These are phyloP conservation scores for Malus orientalis DNA, from an alignment of 306 rosid genomes.

Conservation along the genomic window DNA sequence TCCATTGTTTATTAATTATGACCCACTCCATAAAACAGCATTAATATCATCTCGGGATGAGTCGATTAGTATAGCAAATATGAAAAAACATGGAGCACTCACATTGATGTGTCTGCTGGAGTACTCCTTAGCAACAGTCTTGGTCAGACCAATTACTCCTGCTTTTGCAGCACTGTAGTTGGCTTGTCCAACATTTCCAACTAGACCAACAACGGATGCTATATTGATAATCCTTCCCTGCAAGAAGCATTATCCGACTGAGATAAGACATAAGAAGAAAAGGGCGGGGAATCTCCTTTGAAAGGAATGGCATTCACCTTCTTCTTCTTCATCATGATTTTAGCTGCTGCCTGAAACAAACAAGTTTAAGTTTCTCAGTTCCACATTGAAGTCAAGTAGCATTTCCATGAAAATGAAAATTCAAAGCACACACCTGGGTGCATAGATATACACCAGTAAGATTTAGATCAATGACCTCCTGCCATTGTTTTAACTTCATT, in stretches of 20 bases:
- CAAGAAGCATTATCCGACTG: slow-evolving; percentile 6
- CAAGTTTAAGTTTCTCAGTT: slow-evolving; percentile 18
- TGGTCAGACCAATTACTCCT: slow-evolving; percentile 94
- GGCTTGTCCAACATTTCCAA: slow-evolving; percentile 94
- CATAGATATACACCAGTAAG: slow-evolving; percentile 92
- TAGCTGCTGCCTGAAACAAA: slow-evolving; percentile 69
- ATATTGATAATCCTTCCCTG: slow-evolving; percentile 97
- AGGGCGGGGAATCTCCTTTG: neutral
- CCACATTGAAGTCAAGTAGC: slow-evolving; percentile 3
- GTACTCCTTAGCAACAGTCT: slow-evolving; percentile 82
- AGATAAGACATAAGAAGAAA: neutral
- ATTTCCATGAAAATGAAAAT: slow-evolving; percentile 1
- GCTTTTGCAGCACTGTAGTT: slow-evolving; percentile 99
- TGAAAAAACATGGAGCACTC: slow-evolving; percentile 4
- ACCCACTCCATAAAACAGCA: slow-evolving; percentile 17
- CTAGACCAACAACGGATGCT: slow-evolving; percentile 88
- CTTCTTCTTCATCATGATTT: slow-evolving; percentile 90
- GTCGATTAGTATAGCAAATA: neutral
- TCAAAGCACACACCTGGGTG: slow-evolving; percentile 50
- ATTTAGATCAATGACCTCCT: slow-evolving; percentile 89
- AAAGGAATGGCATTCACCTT: slow-evolving; percentile 43
- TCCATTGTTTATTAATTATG: neutral
- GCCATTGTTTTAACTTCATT: slow-evolving; percentile 93
- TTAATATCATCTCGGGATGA: neutral
- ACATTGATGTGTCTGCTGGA: slow-evolving; percentile 87